These are phyloP conservation scores for Yarrowia sp. DNA, from an alignment of 805 yeast species.

Conservation along the genomic window DNA sequence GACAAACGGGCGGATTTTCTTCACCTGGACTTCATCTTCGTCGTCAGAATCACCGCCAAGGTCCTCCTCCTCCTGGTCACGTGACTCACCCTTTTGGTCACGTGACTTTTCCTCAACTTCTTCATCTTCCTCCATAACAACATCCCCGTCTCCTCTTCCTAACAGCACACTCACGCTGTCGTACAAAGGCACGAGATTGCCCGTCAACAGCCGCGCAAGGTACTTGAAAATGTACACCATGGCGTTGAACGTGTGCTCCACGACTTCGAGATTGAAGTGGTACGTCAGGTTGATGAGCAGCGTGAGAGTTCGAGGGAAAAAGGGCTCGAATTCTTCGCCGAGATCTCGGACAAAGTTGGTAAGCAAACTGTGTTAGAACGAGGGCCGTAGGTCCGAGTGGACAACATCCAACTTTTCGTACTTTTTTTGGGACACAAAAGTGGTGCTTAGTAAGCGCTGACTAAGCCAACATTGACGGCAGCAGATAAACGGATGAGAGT, in stretches of 20 bases:
- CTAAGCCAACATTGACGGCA: too few species aligned
- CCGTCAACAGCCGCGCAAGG: constrained; percentile 66
- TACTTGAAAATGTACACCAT: constrained; percentile 91
- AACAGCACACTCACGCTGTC: constrained; percentile 51
- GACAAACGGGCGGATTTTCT: constrained; percentile 64
- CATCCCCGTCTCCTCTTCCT: constrained; percentile 43
- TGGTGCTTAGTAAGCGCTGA: too few species aligned
- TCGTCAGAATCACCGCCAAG: background rate
- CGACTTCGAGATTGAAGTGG: constrained; percentile 52
- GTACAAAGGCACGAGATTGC: constrained; percentile 75
- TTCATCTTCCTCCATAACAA: background rate
- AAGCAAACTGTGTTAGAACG: constrained; percentile 52
- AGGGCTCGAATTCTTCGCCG: constrained; percentile 87
- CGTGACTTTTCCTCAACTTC: background rate
- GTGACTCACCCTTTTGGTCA: background rate
- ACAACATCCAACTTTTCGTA: background rate
- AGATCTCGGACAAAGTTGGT: constrained; percentile 90
- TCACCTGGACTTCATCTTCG: constrained; percentile 33
- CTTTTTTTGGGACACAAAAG: too few species aligned
- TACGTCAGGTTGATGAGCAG: constrained; percentile 60
- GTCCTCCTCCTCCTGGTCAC: too few species aligned
- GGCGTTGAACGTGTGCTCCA: constrained; percentile 84
- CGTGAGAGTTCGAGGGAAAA: constrained; percentile 61
- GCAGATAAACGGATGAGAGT: too few species aligned
- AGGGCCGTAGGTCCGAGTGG: constrained; percentile 3